phyloP scores from a whole-genome alignment of 345 rosid species.

The Bruguiera gymnorhiza region DNA sequence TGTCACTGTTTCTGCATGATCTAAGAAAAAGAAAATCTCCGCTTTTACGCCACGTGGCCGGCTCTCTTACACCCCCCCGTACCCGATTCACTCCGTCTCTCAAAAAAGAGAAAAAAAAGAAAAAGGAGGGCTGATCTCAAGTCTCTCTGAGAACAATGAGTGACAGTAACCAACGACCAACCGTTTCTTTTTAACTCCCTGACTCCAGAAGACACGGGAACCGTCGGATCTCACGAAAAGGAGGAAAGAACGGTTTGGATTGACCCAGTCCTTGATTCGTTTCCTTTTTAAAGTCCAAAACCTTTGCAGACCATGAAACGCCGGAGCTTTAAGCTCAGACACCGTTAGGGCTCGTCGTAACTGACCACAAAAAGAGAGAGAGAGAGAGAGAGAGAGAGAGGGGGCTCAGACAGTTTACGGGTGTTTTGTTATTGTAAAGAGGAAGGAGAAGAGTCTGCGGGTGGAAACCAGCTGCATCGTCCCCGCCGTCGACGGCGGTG shows the following conservation, averaged over 20 bases:
- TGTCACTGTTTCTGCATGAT: too few species aligned
- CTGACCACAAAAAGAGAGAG: too few species aligned
- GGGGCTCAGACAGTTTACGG: neutral
- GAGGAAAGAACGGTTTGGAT: neutral
- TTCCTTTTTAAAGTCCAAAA: neutral
- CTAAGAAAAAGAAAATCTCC: too few species aligned
- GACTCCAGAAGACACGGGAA: neutral
- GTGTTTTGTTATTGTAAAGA: neutral
- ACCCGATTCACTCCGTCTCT: neutral
- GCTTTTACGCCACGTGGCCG: too few species aligned
- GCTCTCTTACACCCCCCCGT: neutral
- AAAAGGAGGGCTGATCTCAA: too few species aligned
- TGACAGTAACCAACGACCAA: neutral
- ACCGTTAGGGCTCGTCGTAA: too few species aligned
- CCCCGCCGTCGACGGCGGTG: constrained; percentile 8
- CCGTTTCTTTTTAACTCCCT: neutral
- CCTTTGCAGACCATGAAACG: neutral
- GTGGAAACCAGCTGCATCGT: constrained; percentile 20
- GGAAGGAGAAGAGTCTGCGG: constrained; percentile 27
- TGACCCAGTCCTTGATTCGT: neutral
- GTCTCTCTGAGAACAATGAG: neutral
- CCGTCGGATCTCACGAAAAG: neutral
- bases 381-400: too few species aligned
- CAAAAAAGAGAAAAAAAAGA: too few species aligned
- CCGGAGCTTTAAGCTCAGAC: neutral